phyloP scores from a whole-genome alignment of 106 monocot genomes.

The Dioscorea dumetorum region DNA sequence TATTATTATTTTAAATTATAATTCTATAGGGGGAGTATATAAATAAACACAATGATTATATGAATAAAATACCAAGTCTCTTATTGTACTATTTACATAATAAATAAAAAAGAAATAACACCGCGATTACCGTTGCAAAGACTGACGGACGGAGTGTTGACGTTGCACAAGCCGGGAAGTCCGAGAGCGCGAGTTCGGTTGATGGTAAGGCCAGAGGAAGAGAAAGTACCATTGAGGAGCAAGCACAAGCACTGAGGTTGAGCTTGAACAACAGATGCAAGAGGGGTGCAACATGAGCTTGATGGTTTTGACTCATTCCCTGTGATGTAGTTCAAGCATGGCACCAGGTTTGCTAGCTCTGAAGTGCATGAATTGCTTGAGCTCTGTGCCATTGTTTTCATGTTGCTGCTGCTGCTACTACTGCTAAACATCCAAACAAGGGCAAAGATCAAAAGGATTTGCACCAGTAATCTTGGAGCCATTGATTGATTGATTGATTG shows the following conservation, averaged over 20 bases:
- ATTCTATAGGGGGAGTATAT: too few species aligned
- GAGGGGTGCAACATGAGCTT: not conserved
- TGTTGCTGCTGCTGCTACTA: too few species aligned
- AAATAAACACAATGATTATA: too few species aligned
- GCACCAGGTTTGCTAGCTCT: not conserved
- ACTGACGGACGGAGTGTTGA: conserved; percentile 13
- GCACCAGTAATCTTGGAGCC: too few species aligned
- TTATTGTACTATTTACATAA: too few species aligned
- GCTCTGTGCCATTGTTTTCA: not conserved
- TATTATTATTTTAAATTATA: too few species aligned
- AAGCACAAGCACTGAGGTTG: conserved; percentile 13
- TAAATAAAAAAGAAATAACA: too few species aligned
- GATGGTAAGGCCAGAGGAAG: conserved; percentile 11
- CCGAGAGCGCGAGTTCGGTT: conserved; percentile 10
- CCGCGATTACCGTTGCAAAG: conserved; percentile 5
- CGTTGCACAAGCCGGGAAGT: conserved; percentile 10
- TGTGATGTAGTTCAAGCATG: not conserved
- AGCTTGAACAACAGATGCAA: conserved; percentile 3
- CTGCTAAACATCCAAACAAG: too few species aligned
- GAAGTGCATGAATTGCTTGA: not conserved
- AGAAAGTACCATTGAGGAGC: conserved; percentile 4
- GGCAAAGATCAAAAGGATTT: too few species aligned
- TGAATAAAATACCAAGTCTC: too few species aligned
- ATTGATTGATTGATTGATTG: too few species aligned
- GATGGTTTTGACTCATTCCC: not conserved